A percentile compares a stretch with the other conserved stretches of the same genome.
Conservation (phyloP, 75 land plant genomes). For the Sequoiadendron giganteum region DNA sequence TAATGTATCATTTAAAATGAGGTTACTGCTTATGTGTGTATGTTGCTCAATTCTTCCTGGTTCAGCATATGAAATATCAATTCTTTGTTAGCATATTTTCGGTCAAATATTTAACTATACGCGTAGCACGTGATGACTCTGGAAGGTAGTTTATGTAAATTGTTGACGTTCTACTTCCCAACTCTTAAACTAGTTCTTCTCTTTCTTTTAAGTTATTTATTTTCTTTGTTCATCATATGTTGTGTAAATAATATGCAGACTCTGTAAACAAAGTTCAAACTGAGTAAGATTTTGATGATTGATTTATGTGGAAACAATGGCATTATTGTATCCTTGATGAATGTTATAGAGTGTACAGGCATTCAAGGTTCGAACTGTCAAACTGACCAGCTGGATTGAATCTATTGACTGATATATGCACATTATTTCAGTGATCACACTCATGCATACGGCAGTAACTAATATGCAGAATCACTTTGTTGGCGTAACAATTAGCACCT, state of each 20-base stretch:
- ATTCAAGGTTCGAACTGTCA: no score
- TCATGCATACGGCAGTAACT: no score
- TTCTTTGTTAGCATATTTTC: neutral
- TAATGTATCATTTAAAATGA: conserved; percentile 8
- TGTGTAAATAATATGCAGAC: neutral
- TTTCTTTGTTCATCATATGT: neutral
- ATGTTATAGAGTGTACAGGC: no score
- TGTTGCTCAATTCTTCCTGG: neutral
- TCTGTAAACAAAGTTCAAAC: neutral
- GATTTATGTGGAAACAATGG: neutral
- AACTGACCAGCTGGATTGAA: no score
- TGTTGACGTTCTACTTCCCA: neutral
- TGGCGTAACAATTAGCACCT: no score
- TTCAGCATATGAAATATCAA: neutral
- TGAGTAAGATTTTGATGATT: neutral
- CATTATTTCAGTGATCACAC: no score
- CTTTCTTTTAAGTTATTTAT: neutral
- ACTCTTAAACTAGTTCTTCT: neutral
- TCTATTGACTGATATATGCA: no score
- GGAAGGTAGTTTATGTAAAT: neutral
- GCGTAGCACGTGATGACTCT: neutral
- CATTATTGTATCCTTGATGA: neutral
- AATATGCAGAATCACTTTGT: no score
- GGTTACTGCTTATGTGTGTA: neutral
- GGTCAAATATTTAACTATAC: neutral